phyloP scores from a whole-genome alignment of 805 yeast genomes.

The Wickerhamiella spandovensis region DNA sequence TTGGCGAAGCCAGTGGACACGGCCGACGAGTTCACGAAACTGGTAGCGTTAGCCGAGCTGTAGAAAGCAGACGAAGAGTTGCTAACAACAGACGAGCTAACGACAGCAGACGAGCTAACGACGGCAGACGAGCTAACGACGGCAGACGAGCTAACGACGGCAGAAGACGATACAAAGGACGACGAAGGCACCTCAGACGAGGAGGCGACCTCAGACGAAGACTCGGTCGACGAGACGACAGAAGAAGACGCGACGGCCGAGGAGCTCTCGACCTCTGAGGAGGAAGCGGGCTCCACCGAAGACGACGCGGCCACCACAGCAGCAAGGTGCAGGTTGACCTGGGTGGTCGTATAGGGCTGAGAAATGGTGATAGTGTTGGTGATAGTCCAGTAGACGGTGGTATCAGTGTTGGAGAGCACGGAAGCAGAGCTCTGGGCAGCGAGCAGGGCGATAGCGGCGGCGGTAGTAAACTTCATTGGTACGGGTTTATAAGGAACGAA shows the following conservation, averaged over 20 bases:
- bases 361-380: constrained; percentile 2
- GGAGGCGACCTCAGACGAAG: neutral
- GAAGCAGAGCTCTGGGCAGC: neutral
- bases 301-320: neutral
- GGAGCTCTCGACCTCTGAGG: neutral
- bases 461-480: neutral
- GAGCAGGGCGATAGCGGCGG: neutral
- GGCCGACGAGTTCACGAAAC: neutral
- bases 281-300: neutral
- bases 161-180: neutral
- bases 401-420: neutral
- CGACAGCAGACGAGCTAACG: neutral
- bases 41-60: neutral
- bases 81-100: neutral
- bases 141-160: neutral
- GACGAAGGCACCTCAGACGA: neutral
- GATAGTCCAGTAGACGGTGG: constrained; percentile 3
- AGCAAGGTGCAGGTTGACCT: neutral
- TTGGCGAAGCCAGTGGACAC: neutral
- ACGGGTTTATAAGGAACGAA: neutral
- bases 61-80: neutral
- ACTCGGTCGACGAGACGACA: neutral
- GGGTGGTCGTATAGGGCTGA: neutral
- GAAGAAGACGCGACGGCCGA: neutral
- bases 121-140: neutral